Evolutionary conservation across 2,329 filamentous ascomycete species (phyloP), one percentile per base, ranked within the genome.

Genomic region (Tolypocladium tropicale): DNA sequence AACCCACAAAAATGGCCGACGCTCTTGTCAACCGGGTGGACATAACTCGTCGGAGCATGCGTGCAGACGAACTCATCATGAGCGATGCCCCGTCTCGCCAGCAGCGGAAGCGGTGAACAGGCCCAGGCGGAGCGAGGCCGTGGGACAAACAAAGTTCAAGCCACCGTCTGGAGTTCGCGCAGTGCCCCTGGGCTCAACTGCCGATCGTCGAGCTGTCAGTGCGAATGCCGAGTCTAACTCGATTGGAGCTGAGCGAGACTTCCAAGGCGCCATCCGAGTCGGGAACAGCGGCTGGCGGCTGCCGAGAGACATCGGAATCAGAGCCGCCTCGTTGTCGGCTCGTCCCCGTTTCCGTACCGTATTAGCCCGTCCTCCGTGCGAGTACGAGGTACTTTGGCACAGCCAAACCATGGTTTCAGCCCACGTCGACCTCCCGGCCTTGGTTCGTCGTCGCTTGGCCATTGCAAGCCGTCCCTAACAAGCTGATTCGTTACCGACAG

Each of bases 401-500:
- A n/a, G n/a, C 25, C 23, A 28, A 11, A 25, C 28, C n/a, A 2
- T 6, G 25, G 25, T 49, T 49, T 30, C 46, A 49, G 25, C 25
- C 46, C 46, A 6, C n/a, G n/a, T n/a, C 6, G 16, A 6, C 16
- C 12, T 16, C 21, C 9, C 28, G n/a, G 25, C 21, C 12, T 11
- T 23, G 21, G 39, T n/a, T n/a, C n/a, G n/a, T n/a, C n/a, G n/a
- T n/a, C n/a, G n/a, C n/a, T n/a, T n/a, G n/a, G n/a, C n/a, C n/a
- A n/a, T n/a, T n/a, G n/a, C n/a, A n/a, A n/a, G n/a, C n/a, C n/a
- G n/a, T n/a, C n/a, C n/a, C n/a, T n/a, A n/a, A n/a, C 51, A 10
- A 34, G 51, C 34, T 53, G 51, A 53, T 53, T 53, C 34, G 51
- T 53, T 53, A 53, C 51, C 51, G 51, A 53, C 51, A 18, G 51